phyloP scores from a whole-genome alignment of 2,329 filamentous ascomycete genomes.

The Pseudocercospora macadamiae region DNA sequence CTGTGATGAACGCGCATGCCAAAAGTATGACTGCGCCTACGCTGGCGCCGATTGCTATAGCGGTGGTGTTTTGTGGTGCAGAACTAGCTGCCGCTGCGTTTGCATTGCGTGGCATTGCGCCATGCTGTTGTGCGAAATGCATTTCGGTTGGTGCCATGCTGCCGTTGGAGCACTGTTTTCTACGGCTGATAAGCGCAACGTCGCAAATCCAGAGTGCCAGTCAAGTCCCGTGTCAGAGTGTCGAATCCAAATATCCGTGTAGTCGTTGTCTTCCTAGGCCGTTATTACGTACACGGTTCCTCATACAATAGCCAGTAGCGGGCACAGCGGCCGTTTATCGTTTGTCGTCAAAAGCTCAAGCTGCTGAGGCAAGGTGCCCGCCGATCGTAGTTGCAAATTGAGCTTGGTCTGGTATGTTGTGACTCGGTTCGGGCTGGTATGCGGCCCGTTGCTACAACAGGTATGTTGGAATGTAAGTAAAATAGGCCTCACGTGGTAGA shows the following conservation, averaged over 20 bases:
- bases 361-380: conserved; percentile 13
- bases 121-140: not conserved
- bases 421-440: conserved; percentile 35
- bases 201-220: not conserved
- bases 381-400: conserved; percentile 6
- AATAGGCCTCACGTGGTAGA: conserved; percentile 18
- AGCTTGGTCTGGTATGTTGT: conserved; percentile 29
- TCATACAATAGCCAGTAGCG: not conserved
- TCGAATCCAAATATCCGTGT: not conserved
- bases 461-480: conserved; percentile 39
- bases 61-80: conserved; percentile 16
- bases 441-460: conserved; percentile 41
- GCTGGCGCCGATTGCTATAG: conserved; percentile 34
- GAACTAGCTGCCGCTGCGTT: conserved; percentile 11
- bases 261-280: not conserved
- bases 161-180: not conserved
- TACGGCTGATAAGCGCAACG: not conserved
- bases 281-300: not conserved
- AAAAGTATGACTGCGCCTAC: conserved; percentile 33
- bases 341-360: not conserved
- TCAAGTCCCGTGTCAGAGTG: not conserved
- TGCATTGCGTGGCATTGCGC: conserved; percentile 4
- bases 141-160: conserved; percentile 2
- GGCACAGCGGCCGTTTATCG: not conserved
- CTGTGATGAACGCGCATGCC: conserved; percentile 29